Base-by-base conservation (phyloP, 139 green algal species). In the Raphidocelis subcapitata region DNA sequence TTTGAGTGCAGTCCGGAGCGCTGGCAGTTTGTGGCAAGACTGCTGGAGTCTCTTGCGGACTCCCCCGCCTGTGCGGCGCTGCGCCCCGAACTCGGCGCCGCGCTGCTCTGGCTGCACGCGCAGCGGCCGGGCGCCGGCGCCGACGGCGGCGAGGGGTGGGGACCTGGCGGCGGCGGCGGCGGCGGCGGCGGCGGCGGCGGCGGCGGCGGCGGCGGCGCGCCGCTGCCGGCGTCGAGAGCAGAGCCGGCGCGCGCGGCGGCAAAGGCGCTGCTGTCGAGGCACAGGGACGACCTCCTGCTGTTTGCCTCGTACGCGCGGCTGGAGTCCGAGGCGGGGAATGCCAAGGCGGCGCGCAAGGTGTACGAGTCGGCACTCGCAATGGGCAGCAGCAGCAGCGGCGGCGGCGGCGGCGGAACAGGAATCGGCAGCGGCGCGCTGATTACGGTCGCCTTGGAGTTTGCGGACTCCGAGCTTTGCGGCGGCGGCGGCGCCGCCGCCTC, bases 281-380 rank as follows among this genome's bases (percentile, higher is more conserved):
- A 81, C 35, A 65, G 77, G 8, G 65, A 75, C 24, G 78, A 81
- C 46, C 62, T 86, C 20, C 35, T 41, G 52, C 72, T 90, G 55
- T 90, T 78, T 74, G 77, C 64, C 46, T 74, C 84, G 0, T 87
- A 85, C 60, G 78, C 75, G 3, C 29, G 65, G 20, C 73, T 79
- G 21, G 75, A 88, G 56, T 52, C 36, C 31, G 49, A 52, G 26
- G 71, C 72, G 1, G 63, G 75, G 23, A 74, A 60, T 23, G 36
- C 21, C n/a, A 77, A 87, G 59, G 80, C 84, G 23, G 81, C 81
- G 10, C 73, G 76, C 32, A 86, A 85, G 46, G 80, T 88, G 5
- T 79, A 82, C 24, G 62, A 79, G 15, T 68, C 84, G 16, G 79
- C 78, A 1, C 44, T 89, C 5, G 33, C 41, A 10, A 54, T 78